Conservation (phyloP, 2,329 filamentous ascomycete species). For the Aspergillus tanneri region DNA sequence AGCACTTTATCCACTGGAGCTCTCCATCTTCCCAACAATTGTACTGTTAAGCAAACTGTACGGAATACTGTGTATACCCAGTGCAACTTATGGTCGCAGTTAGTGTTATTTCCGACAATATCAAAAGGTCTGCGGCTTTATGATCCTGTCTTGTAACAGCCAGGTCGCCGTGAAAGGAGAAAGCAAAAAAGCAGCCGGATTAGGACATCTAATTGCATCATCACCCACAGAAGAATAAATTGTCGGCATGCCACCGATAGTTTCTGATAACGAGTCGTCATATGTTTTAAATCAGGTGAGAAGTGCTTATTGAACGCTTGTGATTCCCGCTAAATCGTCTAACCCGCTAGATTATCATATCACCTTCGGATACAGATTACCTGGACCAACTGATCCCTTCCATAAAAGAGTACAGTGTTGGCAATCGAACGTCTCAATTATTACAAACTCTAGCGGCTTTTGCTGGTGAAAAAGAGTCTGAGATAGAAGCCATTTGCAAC, state of each 20-base stretch:
- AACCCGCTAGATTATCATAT: slow-evolving; percentile 74
- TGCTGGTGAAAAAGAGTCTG: slow-evolving; percentile 78
- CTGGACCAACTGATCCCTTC: slow-evolving; percentile 93
- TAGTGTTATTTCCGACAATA: too few relatives aligned
- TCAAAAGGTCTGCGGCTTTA: too few relatives aligned
- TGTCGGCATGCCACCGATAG: slow-evolving; percentile 36
- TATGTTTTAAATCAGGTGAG: slow-evolving; percentile 43
- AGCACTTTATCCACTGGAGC: too few relatives aligned
- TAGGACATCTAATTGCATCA: too few relatives aligned
- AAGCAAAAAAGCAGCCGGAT: too few relatives aligned
- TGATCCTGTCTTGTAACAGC: too few relatives aligned
- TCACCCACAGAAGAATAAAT: background rate
- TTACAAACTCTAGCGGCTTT: slow-evolving; percentile 78
- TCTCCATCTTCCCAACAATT: too few relatives aligned
- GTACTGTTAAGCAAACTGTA: too few relatives aligned
- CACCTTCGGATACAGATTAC: slow-evolving; percentile 88
- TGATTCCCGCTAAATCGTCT: slow-evolving; percentile 10
- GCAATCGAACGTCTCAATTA: slow-evolving; percentile 70
- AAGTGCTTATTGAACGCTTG: background rate
- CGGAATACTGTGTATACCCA: too few relatives aligned
- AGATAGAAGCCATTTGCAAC: slow-evolving; percentile 92
- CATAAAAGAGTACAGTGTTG: slow-evolving; percentile 81
- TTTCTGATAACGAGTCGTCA: slow-evolving; percentile 37
- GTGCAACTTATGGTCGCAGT: too few relatives aligned
- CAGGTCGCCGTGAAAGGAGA: too few relatives aligned